Conservation (phyloP, 805 yeast species). For the Yamadazyma endophytica region DNA sequence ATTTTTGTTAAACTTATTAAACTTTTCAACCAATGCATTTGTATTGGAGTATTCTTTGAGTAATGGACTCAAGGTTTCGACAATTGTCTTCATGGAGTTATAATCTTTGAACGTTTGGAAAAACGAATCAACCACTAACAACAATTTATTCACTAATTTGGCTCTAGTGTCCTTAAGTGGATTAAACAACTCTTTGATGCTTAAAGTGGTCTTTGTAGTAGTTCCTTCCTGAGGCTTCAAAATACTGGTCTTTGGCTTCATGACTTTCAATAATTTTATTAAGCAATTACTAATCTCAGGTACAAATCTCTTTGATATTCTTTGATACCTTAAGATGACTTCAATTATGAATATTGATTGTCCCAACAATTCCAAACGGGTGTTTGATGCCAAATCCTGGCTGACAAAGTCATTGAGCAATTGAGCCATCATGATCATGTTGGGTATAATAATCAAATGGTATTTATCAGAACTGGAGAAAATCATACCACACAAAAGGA, state of each 20-base stretch:
- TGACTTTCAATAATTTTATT: slow-evolving; percentile 38
- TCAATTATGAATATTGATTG: slow-evolving; percentile 68
- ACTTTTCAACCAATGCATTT: slow-evolving; percentile 39
- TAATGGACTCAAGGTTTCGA: slow-evolving; percentile 12
- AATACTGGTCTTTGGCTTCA: background rate
- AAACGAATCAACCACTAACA: slow-evolving; percentile 27
- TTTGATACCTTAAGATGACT: slow-evolving; percentile 65
- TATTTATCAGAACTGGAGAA: slow-evolving; percentile 95
- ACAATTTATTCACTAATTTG: slow-evolving; percentile 28
- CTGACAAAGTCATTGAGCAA: slow-evolving; percentile 35
- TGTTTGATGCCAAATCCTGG: slow-evolving; percentile 31
- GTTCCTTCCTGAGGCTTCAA: background rate
- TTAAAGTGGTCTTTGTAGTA: slow-evolving; percentile 1
- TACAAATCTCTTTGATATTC: slow-evolving; percentile 69
- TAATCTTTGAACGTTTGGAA: slow-evolving; percentile 56
- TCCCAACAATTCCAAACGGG: slow-evolving; percentile 35
- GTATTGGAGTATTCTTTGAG: slow-evolving; percentile 21
- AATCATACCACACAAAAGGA: slow-evolving; percentile 65
- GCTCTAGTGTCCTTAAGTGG: slow-evolving; percentile 17
- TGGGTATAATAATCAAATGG: slow-evolving; percentile 86
- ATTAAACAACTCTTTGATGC: slow-evolving; percentile 15
- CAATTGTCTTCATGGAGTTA: slow-evolving; percentile 57
- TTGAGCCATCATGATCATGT: slow-evolving; percentile 69
- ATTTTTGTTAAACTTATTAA: slow-evolving; percentile 43
- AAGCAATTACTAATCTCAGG: slow-evolving; percentile 58